A percentile compares a stretch with the other conserved stretches of the same genome.
Conservation (phyloP, 306 rosid genomes). For the Glycine latifolia region DNA sequence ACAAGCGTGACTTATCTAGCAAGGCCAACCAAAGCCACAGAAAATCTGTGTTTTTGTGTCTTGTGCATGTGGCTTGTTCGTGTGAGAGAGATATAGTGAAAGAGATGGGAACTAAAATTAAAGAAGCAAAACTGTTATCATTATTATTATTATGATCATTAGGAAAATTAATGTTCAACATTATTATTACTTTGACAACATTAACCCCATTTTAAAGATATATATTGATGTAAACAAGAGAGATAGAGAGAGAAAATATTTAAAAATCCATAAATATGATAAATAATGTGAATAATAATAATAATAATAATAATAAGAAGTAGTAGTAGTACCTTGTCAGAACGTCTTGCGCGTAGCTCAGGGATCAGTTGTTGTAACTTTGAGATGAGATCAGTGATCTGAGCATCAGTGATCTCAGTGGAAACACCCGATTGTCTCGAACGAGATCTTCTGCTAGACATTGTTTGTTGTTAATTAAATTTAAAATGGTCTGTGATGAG, state of each 20-base stretch:
- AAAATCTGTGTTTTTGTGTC: slow-evolving; percentile 33
- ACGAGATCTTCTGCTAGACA: slow-evolving; percentile 91
- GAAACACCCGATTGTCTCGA: slow-evolving; percentile 67
- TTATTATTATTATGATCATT: not conserved
- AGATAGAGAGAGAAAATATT: no score
- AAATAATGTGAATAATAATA: no score
- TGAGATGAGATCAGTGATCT: slow-evolving; percentile 85
- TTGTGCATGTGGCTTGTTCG: slow-evolving; percentile 45
- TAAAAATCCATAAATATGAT: no score
- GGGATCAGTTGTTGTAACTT: slow-evolving; percentile 91
- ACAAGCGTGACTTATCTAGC: slow-evolving; percentile 49
- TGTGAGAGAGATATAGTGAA: slow-evolving; percentile 11
- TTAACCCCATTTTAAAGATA: not conserved
- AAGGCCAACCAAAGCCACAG: slow-evolving; percentile 42
- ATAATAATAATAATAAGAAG: no score
- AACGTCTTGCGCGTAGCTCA: slow-evolving; percentile 73
- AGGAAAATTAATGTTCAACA: not conserved
- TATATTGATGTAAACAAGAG: no score
- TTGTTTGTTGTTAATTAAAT: slow-evolving; percentile 38
- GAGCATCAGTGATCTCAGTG: slow-evolving; percentile 75
- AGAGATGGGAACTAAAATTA: not conserved
- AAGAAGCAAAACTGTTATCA: not conserved
- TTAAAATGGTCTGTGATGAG: not conserved
- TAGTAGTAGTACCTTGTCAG: slow-evolving; percentile 66
- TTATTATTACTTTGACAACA: no score